phyloP scores from a whole-genome alignment of 148 eudicot genomes.

The Selenicereus undatus region DNA sequence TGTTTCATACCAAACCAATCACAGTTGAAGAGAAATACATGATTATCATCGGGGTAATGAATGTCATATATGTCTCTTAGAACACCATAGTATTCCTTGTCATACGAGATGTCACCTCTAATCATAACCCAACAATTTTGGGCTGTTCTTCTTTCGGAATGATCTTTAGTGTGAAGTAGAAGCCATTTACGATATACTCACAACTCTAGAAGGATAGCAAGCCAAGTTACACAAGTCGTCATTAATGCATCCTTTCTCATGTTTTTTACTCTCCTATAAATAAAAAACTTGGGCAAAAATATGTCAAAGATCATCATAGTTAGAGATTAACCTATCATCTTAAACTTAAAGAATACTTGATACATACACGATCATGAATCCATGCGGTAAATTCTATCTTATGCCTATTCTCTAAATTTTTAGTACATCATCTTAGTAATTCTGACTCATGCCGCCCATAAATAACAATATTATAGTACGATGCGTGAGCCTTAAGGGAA shows the following conservation, averaged over 20 bases:
- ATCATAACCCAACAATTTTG: not conserved
- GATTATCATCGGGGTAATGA: not conserved
- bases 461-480: not conserved
- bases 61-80: not conserved
- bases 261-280: not conserved
- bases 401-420: not conserved
- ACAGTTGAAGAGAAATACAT: not conserved
- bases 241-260: not conserved
- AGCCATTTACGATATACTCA: not conserved
- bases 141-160: not conserved
- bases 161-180: not conserved
- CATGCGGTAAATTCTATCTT: slow-evolving; percentile 8
- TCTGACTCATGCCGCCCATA: not conserved
- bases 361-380: not conserved
- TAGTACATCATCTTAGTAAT: not conserved
- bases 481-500: not conserved
- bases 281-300: not conserved
- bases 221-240: not conserved
- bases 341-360: not conserved
- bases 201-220: not conserved
- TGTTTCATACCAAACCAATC: slow-evolving; percentile 1
- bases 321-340: not conserved
- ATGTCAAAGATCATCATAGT: not conserved
- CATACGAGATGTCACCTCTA: not conserved
- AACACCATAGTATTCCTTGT: not conserved